Conservation (phyloP, 345 rosid genomes). For the Trapa incisa region DNA sequence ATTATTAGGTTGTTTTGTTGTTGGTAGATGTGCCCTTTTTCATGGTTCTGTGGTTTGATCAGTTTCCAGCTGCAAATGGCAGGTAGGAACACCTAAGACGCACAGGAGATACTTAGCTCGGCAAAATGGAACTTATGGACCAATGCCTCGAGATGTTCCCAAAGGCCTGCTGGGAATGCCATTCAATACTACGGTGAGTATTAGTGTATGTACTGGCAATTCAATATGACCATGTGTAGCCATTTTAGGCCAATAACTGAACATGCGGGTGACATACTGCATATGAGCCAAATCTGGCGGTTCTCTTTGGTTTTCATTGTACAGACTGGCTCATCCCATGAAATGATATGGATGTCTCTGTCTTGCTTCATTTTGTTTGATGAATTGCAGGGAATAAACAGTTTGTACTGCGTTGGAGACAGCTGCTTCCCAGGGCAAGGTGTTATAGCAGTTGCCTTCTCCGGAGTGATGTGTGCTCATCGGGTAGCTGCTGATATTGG, state of each 20-base stretch:
- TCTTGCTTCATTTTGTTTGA: background rate
- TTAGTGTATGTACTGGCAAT: constrained; percentile 2
- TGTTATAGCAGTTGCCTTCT: constrained; percentile 92
- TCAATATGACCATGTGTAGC: background rate
- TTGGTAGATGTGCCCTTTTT: background rate
- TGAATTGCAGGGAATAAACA: constrained; percentile 46
- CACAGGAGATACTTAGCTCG: constrained; percentile 81
- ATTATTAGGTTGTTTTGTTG: background rate
- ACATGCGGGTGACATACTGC: too few relatives aligned
- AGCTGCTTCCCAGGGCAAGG: constrained; percentile 99
- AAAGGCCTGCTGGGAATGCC: constrained; percentile 98
- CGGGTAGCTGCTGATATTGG: constrained; percentile 97
- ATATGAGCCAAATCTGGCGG: too few relatives aligned
- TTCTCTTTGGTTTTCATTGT: too few relatives aligned
- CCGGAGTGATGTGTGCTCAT: constrained; percentile 94
- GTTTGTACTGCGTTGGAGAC: constrained; percentile 91
- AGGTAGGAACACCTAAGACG: constrained; percentile 92
- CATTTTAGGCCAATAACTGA: background rate
- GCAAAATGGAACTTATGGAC: constrained; percentile 83
- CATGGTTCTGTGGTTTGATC: background rate
- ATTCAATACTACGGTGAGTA: constrained; percentile 76
- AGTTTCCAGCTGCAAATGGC: constrained; percentile 3
- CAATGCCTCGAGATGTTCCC: constrained; percentile 72
- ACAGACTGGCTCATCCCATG: too few relatives aligned
- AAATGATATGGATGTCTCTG: too few relatives aligned